A percentile compares a stretch with the other conserved stretches of the same genome.
phyloP scores from a whole-genome alignment of 345 rosid genomes.

The Capsella bursapastoris region DNA sequence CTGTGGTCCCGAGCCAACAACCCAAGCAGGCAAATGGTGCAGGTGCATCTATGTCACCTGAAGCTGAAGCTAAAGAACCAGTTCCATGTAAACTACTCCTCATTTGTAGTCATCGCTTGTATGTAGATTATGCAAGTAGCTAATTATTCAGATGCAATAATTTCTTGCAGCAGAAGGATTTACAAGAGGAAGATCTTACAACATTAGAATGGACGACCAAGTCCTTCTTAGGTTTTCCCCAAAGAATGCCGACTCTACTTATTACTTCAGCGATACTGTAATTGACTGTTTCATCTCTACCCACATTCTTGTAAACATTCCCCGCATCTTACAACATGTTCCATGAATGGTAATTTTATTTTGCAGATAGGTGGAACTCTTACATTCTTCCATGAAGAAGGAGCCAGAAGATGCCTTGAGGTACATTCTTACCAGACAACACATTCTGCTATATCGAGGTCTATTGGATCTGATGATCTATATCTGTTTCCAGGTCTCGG shows the following conservation, averaged over 20 bases:
- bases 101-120: slow-evolving; percentile 32
- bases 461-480: slow-evolving; percentile 2
- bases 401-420: slow-evolving; percentile 93
- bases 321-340: slow-evolving; percentile 28
- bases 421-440: slow-evolving; percentile 49
- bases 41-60: slow-evolving; percentile 51
- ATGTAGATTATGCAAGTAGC: slow-evolving; percentile 38
- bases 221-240: slow-evolving; percentile 94
- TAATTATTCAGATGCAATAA: slow-evolving; percentile 51
- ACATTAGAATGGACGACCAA: slow-evolving; percentile 91
- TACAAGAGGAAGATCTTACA: slow-evolving; percentile 96
- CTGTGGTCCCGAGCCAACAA: slow-evolving; percentile 54
- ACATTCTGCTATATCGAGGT: not conserved
- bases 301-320: slow-evolving; percentile 6
- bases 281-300: slow-evolving; percentile 27
- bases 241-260: slow-evolving; percentile 83
- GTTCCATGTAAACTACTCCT: slow-evolving; percentile 63
- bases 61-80: slow-evolving; percentile 51
- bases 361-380: slow-evolving; percentile 96
- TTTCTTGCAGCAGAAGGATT: slow-evolving; percentile 92
- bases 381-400: slow-evolving; percentile 89
- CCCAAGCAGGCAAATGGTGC: slow-evolving; percentile 52
- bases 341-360: slow-evolving; percentile 15
- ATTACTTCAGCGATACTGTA: slow-evolving; percentile 96
- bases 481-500: slow-evolving; percentile 60